Conservation (phyloP, 352 stramenopile genomes). For the Phytophthora brassicae region DNA sequence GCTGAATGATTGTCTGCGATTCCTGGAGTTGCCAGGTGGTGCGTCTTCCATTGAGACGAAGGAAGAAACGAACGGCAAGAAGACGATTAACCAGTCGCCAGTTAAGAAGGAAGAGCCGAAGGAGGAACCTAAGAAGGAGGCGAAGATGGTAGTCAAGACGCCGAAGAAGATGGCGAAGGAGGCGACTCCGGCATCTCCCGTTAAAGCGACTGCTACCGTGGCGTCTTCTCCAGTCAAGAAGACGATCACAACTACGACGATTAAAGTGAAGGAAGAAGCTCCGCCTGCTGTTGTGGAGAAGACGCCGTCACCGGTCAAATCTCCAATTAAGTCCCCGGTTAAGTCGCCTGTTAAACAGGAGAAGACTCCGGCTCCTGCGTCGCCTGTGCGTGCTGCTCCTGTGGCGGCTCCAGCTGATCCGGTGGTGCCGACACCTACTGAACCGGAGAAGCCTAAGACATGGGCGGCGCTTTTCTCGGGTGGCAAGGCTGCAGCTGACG, state of each 20-base stretch:
- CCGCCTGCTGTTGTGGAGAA: neutral
- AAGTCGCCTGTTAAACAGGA: slow-evolving; percentile 29
- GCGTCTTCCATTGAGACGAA: too few relatives aligned
- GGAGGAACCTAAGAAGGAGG: slow-evolving; percentile 33
- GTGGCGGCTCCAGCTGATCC: slow-evolving; percentile 30
- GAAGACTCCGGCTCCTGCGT: slow-evolving; percentile 9
- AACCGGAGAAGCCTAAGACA: slow-evolving; percentile 38
- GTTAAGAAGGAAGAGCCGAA: slow-evolving; percentile 18
- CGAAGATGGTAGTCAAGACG: slow-evolving; percentile 16
- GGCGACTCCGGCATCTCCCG: neutral
- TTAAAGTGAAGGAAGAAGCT: neutral
- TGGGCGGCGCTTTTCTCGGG: slow-evolving; percentile 36
- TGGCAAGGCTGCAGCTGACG: slow-evolving; percentile 19
- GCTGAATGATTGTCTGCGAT: slow-evolving; percentile 85
- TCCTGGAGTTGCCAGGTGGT: slow-evolving; percentile 63
- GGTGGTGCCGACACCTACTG: slow-evolving; percentile 23
- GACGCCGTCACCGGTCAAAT: slow-evolving; percentile 16
- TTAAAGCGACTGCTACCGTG: slow-evolving; percentile 9
- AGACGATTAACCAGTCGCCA: slow-evolving; percentile 26
- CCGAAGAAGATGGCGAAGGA: slow-evolving; percentile 18
- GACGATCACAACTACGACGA: neutral
- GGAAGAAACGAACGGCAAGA: slow-evolving; percentile 31
- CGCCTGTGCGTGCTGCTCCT: slow-evolving; percentile 32
- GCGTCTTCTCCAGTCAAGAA: slow-evolving; percentile 8
- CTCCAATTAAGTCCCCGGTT: slow-evolving; percentile 16